phyloP scores from a whole-genome alignment of 768 basidiomycete genomes.

The Brasilioporus rufonigricans region DNA sequence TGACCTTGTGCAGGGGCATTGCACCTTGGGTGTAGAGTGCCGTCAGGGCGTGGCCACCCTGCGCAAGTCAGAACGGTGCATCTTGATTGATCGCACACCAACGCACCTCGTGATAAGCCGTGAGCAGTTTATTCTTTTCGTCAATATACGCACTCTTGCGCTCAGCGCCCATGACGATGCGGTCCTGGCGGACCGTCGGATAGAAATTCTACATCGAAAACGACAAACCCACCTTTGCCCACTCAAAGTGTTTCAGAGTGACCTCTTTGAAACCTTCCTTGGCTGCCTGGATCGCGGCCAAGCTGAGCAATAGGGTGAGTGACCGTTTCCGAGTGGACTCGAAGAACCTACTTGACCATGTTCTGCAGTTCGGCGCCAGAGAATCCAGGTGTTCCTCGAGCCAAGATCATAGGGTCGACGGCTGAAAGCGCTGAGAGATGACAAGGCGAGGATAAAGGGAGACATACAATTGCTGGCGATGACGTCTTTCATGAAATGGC shows the following conservation, averaged over 20 bases:
- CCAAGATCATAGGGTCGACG: slow-evolving; percentile 84
- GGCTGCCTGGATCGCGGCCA: slow-evolving; percentile 94
- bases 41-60: slow-evolving; percentile 93
- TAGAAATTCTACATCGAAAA: not conserved
- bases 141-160: slow-evolving; percentile 87
- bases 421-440: slow-evolving; percentile 37
- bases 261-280: slow-evolving; percentile 78
- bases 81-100: not conserved
- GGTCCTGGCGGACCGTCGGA: slow-evolving; percentile 52
- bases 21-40: slow-evolving; percentile 94
- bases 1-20: slow-evolving; percentile 97
- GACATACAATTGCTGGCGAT: slow-evolving; percentile 53
- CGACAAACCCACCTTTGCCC: slow-evolving; percentile 77
- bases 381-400: slow-evolving; percentile 93
- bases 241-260: slow-evolving; percentile 83
- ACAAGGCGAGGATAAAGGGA: not conserved
- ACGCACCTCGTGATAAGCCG: slow-evolving; percentile 92
- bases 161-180: slow-evolving; percentile 96
- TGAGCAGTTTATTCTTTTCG: slow-evolving; percentile 80
- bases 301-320: slow-evolving; percentile 36
- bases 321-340: not conserved
- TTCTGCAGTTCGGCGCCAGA: slow-evolving; percentile 97
- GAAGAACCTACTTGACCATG: slow-evolving; percentile 80
- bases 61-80: slow-evolving; percentile 11
- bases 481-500: slow-evolving; percentile 87